These are phyloP conservation scores for Didymella lethalis DNA, from an alignment of 2,329 filamentous ascomycete genomes.

Conservation along the genomic window DNA sequence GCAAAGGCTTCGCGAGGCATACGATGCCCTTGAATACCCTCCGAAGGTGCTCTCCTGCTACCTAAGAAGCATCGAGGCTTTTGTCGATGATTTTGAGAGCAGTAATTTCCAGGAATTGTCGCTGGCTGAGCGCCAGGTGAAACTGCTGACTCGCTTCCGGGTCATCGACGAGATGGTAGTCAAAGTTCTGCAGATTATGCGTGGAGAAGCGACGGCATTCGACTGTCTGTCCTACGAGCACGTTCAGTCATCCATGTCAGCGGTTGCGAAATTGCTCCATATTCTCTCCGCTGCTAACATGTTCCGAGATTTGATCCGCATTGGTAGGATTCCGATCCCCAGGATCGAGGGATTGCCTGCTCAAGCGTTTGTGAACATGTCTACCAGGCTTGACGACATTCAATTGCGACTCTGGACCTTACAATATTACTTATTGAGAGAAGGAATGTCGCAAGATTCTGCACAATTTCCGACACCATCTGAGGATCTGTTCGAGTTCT, in stretches of 20 bases:
- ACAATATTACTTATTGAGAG: constrained; percentile 80
- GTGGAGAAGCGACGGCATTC: constrained; percentile 74
- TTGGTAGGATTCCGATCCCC: constrained; percentile 73
- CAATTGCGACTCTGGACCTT: constrained; percentile 88
- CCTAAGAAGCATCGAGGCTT: constrained; percentile 83
- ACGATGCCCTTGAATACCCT: constrained; percentile 80
- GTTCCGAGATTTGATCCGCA: constrained; percentile 83
- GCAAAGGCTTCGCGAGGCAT: constrained; percentile 89
- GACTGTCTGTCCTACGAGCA: constrained; percentile 86
- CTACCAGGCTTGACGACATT: constrained; percentile 81
- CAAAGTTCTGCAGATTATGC: constrained; percentile 70
- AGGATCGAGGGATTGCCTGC: constrained; percentile 61
- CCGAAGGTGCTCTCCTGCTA: constrained; percentile 91
- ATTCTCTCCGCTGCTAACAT: constrained; percentile 81
- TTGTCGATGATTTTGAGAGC: constrained; percentile 73
- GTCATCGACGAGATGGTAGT: constrained; percentile 79
- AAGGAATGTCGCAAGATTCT: constrained; percentile 72
- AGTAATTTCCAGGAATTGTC: constrained; percentile 64
- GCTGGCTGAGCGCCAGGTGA: constrained; percentile 70
- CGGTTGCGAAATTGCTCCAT: constrained; percentile 74
- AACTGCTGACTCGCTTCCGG: constrained; percentile 78
- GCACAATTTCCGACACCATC: constrained; percentile 70
- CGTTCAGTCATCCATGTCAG: constrained; percentile 74
- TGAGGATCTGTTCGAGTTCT: constrained; percentile 78
- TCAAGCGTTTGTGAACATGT: constrained; percentile 56